Evolutionary conservation across 345 rosid species (phyloP), one percentile per base, ranked within the genome.

Genomic region (Noccaea bulbosa): DNA sequence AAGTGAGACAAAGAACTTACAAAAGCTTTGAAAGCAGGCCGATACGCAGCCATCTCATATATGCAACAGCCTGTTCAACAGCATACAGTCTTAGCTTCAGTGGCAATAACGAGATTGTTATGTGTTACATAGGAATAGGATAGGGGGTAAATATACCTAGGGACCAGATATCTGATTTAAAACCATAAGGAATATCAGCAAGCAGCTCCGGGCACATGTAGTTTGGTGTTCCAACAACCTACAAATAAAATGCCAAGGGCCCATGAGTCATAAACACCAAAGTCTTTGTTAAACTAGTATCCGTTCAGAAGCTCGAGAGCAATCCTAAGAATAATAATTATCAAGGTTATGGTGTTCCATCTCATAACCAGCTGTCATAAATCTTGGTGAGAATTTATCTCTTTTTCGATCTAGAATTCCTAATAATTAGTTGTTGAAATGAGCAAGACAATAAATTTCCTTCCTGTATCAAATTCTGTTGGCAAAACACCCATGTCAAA

Each of bases 201-300:
- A 91, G 97, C 65, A 94, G 83, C 74, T 94, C 99, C 12, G 99
- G 99, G 77, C 99, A 94, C 97, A 94, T 94, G 82, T 91, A 94
- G 78, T 94, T 94, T 59, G 97, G 99, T 77, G 99, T 94, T 79
- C 99, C 99, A 81, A 94, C 99, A 62, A 94, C 97, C 99, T 94
- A 82, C 76, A 70, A 27, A 71, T 48, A 46, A 11, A 69, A 27
- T n/a, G 46, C 27, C 43, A 55, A 53, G 73, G 53, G 44, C 72
- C 46, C 43, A 55, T 57, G 73, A 56, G 47, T 74, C 46, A 52
- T 44, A 70, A 78, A 70, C 40, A 44, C 59, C 58, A 59, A 66
- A 12, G 60, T 69, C 40, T 62, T 63, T 38, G 60, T 38, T 45
- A 61, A 51, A 67, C 39, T 9, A 58, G 16, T 34, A 50, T 43